phyloP scores from a whole-genome alignment of 768 basidiomycete genomes.

The Collybiopsis luxurians region DNA sequence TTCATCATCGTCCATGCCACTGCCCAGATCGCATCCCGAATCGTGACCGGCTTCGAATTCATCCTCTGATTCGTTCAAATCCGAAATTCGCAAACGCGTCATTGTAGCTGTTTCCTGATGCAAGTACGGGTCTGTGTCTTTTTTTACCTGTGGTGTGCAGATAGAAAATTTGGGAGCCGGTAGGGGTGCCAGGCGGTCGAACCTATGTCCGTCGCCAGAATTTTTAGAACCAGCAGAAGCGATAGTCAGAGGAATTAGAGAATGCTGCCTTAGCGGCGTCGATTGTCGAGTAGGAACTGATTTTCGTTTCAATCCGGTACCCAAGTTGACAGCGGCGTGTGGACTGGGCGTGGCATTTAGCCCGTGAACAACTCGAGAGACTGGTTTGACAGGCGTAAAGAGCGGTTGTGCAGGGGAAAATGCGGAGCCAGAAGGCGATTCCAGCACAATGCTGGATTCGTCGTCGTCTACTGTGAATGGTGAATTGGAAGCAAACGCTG shows the following conservation, averaged over 20 bases:
- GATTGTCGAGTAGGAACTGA: slow-evolving; percentile 42
- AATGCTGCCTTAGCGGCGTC: slow-evolving; percentile 56
- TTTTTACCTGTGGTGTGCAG: slow-evolving; percentile 50
- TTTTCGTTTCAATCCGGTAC: slow-evolving; percentile 66
- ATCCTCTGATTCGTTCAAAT: slow-evolving; percentile 45
- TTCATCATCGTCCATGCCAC: slow-evolving; percentile 28
- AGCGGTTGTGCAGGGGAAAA: slow-evolving; percentile 47
- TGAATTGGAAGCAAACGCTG: slow-evolving; percentile 28
- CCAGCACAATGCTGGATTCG: slow-evolving; percentile 57
- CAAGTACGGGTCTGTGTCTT: slow-evolving; percentile 50
- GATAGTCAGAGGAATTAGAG: slow-evolving; percentile 48
- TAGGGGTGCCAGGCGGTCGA: slow-evolving; percentile 56
- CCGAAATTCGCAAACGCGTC: slow-evolving; percentile 58
- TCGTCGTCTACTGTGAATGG: slow-evolving; percentile 48
- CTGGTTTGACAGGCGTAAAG: slow-evolving; percentile 59
- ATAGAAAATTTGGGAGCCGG: slow-evolving; percentile 47
- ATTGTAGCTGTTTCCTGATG: slow-evolving; percentile 61
- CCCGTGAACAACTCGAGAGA: slow-evolving; percentile 31
- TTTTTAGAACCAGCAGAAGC: slow-evolving; percentile 33
- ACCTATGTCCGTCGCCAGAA: slow-evolving; percentile 16
- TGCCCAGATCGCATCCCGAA: slow-evolving; percentile 48
- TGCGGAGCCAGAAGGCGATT: slow-evolving; percentile 38
- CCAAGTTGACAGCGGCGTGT: slow-evolving; percentile 25
- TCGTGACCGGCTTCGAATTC: slow-evolving; percentile 45
- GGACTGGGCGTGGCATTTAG: slow-evolving; percentile 26